Evolutionary conservation across 805 yeast genomes (phyloP).

Genomic region (Saccharomycopsis sp.): DNA sequence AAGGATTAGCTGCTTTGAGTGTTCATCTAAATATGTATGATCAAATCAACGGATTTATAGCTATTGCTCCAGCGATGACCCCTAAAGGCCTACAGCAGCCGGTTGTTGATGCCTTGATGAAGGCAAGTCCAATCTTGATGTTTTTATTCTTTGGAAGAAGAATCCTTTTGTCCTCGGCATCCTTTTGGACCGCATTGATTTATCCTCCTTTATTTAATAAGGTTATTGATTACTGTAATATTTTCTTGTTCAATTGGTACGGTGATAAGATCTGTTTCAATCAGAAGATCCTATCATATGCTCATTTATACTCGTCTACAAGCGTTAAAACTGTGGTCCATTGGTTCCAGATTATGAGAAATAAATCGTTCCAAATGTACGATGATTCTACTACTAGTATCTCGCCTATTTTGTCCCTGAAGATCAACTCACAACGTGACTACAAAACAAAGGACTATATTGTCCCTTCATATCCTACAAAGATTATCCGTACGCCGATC

Average conservation of each 20-base stretch:
- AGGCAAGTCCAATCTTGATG: conserved; percentile 69
- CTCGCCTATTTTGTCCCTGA: conserved; percentile 7
- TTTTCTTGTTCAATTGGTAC: conserved; percentile 72
- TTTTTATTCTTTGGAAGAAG: conserved; percentile 67
- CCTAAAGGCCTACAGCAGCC: conserved; percentile 79
- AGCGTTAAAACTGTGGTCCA: conserved; percentile 91
- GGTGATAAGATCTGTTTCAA: conserved; percentile 59
- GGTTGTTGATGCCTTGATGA: conserved; percentile 65
- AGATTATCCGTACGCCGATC: conserved; percentile 64
- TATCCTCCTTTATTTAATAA: conserved; percentile 70
- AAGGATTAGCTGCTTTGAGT: conserved; percentile 77
- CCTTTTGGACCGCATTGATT: conserved; percentile 65
- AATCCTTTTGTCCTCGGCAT: conserved; percentile 68
- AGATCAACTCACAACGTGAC: conserved; percentile 36
- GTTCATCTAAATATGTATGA: conserved; percentile 56
- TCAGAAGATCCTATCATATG: conserved; percentile 75
- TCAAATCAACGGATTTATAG: conserved; percentile 56
- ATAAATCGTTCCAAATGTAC: conserved; percentile 80
- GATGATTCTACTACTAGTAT: conserved; percentile 36
- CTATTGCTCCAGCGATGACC: conserved; percentile 90
- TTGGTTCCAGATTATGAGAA: conserved; percentile 86
- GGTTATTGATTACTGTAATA: conserved; percentile 65
- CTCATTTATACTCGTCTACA: conserved; percentile 86
- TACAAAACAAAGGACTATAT: conserved; percentile 24
- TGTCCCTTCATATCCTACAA: conserved; percentile 56